Percentiles rank a stretch among this genome's conserved stretches.
Conservation (phyloP, 148 eudicot species). For the Selenicereus undatus region DNA sequence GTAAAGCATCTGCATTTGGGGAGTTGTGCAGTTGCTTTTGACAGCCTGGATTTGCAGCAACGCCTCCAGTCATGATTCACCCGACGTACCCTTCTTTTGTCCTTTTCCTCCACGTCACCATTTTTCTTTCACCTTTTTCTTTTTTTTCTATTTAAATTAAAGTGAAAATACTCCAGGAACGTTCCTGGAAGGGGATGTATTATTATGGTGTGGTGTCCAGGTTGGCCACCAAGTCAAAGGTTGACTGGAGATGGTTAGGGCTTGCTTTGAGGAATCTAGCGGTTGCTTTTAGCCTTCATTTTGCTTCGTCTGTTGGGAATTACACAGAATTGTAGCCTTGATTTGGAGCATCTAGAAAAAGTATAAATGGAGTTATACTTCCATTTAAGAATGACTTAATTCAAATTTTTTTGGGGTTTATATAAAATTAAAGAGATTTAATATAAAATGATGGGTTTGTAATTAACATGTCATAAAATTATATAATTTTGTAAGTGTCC, state of each 20-base stretch:
- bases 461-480: no score
- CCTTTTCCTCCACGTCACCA: constrained; percentile 41
- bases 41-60: constrained; percentile 60
- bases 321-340: no score
- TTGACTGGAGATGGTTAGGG: not conserved
- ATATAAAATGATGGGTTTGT: no score
- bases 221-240: constrained; percentile 1
- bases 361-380: no score
- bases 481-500: no score
- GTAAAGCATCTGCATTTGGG: constrained; percentile 8
- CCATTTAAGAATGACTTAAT: no score
- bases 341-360: no score
- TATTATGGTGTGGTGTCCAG: constrained; percentile 8
- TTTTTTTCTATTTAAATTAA: not conserved
- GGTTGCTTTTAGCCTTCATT: no score
- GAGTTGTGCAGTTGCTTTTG: constrained; percentile 27
- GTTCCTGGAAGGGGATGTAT: not conserved
- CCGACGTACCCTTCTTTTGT: constrained; percentile 46
- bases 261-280: not conserved
- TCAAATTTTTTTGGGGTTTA: no score
- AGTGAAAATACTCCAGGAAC: not conserved
- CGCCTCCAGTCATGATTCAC: constrained; percentile 39
- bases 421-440: no score
- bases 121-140: not conserved
- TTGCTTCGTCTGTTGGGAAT: no score